Evolutionary conservation across 768 basidiomycete genomes (phyloP).

Genomic region (Mrakia gelida): DNA sequence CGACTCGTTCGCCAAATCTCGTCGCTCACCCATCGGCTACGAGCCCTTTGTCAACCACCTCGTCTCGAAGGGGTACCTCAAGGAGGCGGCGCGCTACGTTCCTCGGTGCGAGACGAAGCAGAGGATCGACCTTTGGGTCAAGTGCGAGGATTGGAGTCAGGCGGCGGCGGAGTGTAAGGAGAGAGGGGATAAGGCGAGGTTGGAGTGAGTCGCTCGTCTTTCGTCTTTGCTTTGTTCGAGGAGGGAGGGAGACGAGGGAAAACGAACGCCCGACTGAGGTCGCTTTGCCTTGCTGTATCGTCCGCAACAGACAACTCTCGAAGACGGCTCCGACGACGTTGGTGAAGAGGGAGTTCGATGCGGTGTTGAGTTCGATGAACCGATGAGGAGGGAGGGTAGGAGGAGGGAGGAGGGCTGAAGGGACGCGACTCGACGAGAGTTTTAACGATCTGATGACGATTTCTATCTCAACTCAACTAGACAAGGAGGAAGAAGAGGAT

Average conservation of each 20-base stretch:
- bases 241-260: neutral
- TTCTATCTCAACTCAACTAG: no score
- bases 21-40: constrained; percentile 90
- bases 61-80: constrained; percentile 64
- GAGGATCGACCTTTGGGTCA: constrained; percentile 79
- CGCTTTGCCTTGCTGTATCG: no score
- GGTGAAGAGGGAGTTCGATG: constrained; percentile 28
- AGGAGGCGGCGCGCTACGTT: constrained; percentile 74
- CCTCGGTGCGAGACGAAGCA: constrained; percentile 76
- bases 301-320: constrained; percentile 5
- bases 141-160: constrained; percentile 82
- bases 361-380: constrained; percentile 20
- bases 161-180: constrained; percentile 89
- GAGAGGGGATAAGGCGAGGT: constrained; percentile 70
- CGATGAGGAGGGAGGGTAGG: neutral
- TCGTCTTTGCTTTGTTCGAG: neutral
- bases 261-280: no score
- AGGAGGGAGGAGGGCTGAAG: neutral
- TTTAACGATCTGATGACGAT: constrained; percentile 1
- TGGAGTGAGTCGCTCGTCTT: constrained; percentile 62
- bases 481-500: no score
- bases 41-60: constrained; percentile 63
- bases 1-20: constrained; percentile 78
- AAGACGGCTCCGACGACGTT: constrained; percentile 25
- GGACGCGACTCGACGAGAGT: no score